Base-by-base conservation (phyloP, 441 rosid species). In the Syzygium syzygioides region DNA sequence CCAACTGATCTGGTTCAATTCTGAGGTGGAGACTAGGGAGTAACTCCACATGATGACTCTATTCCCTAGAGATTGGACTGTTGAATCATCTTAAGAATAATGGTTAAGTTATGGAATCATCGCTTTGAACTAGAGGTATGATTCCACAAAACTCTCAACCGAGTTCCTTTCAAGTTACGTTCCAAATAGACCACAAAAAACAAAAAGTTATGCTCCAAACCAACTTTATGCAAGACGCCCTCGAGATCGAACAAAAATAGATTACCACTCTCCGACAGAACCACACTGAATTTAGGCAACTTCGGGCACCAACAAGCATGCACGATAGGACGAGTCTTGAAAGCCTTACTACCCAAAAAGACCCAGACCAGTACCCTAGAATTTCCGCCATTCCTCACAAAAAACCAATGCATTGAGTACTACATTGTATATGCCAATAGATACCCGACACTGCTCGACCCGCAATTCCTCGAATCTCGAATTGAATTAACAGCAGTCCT, bases 241-340 rank as follows among this genome's bases (percentile, higher is more conserved):
- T 91, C 93, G 91, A 97, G 28, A 91, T 97, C 95, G 87, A 96
- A 96, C 94, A 95, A 84, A 91, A 94, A 95, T 88, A 96, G 87
- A 4, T 88, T 90, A 45, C 99, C 99, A 56, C 89, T 93, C 88
- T 95, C 96, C 87, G 96, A 89, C 93, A 97, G 91, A 45, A 94
- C 93, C 87, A 93, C 89, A 91, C 95, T 89, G 92, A 95, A 93
- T 60, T 92, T 92, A 18, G 90, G 89, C 85, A 95, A 89, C 87
- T 96, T 93, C 10, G 94, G 94, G 90, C 93, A 94, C 96, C 95
- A 95, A 91, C 95, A 94, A 91, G 96, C 96, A 90, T 92, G 89
- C 37, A 86, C 94, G 89, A 97, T 55, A 3, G 92, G 88, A 60
- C 91, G 91, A 90, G 91, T 93, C 91, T 94, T 95, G 88, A 97